A percentile compares a stretch with the other conserved stretches of the same genome.
Evolutionary conservation across 1,139 yeast species (phyloP).

Genomic region (Diutina catenulata): DNA sequence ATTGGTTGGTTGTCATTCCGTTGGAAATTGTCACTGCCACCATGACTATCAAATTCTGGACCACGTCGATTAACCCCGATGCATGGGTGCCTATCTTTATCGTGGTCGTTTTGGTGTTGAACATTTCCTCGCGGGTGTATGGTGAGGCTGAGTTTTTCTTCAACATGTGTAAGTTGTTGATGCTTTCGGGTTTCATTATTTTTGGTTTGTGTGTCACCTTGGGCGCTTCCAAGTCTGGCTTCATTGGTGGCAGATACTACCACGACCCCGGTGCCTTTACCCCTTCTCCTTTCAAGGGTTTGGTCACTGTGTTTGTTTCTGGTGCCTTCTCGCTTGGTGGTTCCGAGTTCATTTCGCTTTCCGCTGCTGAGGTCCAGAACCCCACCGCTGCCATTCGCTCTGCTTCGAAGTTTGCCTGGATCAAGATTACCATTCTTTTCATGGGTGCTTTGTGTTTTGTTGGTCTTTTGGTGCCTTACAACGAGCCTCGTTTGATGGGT

Average conservation of each 20-base stretch:
- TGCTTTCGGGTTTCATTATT: slow-evolving; percentile 28
- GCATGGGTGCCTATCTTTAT: slow-evolving; percentile 29
- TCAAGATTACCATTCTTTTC: slow-evolving; percentile 25
- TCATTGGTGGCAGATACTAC: slow-evolving; percentile 53
- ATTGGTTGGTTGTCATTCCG: slow-evolving; percentile 24
- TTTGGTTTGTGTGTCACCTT: slow-evolving; percentile 28
- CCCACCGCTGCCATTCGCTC: slow-evolving; percentile 33
- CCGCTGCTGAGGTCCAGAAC: slow-evolving; percentile 37
- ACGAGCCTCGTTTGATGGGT: slow-evolving; percentile 28
- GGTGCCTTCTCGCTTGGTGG: slow-evolving; percentile 36
- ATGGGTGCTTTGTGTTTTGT: slow-evolving; percentile 31
- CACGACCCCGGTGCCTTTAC: slow-evolving; percentile 37
- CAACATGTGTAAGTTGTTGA: slow-evolving; percentile 24
- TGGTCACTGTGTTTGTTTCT: slow-evolving; percentile 30
- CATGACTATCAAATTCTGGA: slow-evolving; percentile 26
- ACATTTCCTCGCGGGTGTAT: slow-evolving; percentile 30
- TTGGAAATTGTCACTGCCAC: slow-evolving; percentile 26
- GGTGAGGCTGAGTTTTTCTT: slow-evolving; percentile 34
- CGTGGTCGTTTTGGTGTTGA: slow-evolving; percentile 21
- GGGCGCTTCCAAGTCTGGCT: slow-evolving; percentile 24
- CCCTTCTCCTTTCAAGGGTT: slow-evolving; percentile 22
- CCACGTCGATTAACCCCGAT: slow-evolving; percentile 26
- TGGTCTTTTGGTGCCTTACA: slow-evolving; percentile 32
- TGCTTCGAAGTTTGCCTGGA: slow-evolving; percentile 30
- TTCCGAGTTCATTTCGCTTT: slow-evolving; percentile 28